Conservation (phyloP, 352 stramenopile genomes). For the Phytophthora nicotianae region DNA sequence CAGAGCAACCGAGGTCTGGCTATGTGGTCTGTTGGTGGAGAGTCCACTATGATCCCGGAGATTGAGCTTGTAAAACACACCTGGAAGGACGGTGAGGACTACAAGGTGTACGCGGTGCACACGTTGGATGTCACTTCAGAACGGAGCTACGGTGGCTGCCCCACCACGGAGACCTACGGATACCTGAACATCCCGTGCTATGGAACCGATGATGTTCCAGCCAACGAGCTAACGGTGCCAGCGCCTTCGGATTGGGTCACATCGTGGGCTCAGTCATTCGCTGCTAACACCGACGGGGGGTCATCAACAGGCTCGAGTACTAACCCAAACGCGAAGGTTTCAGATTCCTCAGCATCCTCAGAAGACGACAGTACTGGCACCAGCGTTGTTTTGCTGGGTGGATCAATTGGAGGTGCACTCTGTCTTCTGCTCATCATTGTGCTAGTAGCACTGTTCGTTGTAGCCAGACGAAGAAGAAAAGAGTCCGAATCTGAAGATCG, state of each 20-base stretch:
- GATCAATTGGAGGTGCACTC: slow-evolving; percentile 19
- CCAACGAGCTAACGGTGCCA: slow-evolving; percentile 8
- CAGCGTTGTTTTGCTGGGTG: slow-evolving; percentile 20
- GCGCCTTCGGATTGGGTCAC: slow-evolving; percentile 32
- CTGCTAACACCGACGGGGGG: neutral
- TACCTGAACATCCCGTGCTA: slow-evolving; percentile 38
- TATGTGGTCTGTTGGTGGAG: slow-evolving; percentile 35
- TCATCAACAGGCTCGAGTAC: slow-evolving; percentile 3
- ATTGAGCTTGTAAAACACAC: slow-evolving; percentile 28
- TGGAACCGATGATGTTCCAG: slow-evolving; percentile 9
- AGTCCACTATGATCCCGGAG: slow-evolving; percentile 15
- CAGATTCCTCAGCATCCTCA: slow-evolving; percentile 4
- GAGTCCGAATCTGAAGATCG: slow-evolving; percentile 8
- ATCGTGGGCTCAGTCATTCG: slow-evolving; percentile 25
- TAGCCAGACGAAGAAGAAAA: slow-evolving; percentile 10
- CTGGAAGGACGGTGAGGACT: slow-evolving; percentile 16
- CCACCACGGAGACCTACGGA: slow-evolving; percentile 17
- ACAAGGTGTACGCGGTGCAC: slow-evolving; percentile 32
- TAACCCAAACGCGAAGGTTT: neutral
- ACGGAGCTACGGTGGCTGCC: slow-evolving; percentile 24
- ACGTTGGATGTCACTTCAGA: slow-evolving; percentile 13
- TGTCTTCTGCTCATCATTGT: slow-evolving; percentile 23
- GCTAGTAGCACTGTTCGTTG: slow-evolving; percentile 18
- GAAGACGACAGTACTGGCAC: neutral
- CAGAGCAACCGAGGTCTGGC: slow-evolving; percentile 13